A percentile compares a stretch with the other conserved stretches of the same genome.
Conservation (phyloP, 768 basidiomycete genomes). For the Lyophyllum decastes region DNA sequence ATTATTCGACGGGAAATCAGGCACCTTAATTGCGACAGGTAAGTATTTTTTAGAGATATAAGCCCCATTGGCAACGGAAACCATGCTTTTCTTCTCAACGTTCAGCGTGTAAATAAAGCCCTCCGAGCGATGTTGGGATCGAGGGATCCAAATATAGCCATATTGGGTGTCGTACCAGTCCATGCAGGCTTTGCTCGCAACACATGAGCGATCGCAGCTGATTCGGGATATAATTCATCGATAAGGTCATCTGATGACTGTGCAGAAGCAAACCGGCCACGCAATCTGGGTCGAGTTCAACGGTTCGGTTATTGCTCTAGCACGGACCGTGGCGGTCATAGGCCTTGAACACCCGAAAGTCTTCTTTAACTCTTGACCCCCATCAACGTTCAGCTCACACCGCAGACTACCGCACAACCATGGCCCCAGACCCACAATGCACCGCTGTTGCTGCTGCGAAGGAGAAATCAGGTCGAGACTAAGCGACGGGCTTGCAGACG, state of each 20-base stretch:
- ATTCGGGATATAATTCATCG: background rate
- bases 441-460: conserved; percentile 57
- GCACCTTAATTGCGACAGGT: no score
- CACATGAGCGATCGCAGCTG: background rate
- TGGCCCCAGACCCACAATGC: conserved; percentile 50
- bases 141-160: background rate
- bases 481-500: background rate
- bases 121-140: no score
- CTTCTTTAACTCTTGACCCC: background rate
- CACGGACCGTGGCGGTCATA: background rate
- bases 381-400: background rate
- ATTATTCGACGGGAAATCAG: no score
- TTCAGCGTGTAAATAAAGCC: no score
- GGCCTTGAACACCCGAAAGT: background rate
- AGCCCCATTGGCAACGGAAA: background rate
- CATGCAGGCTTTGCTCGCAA: background rate
- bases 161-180: background rate
- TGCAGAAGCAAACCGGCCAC: background rate
- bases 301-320: background rate
- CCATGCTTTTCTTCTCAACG: no score
- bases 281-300: background rate
- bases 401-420: background rate
- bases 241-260: conserved; percentile 16
- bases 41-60: no score
- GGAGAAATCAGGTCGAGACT: conserved; percentile 43